Evolutionary conservation across 2,329 filamentous ascomycete genomes (phyloP).

Genomic region (Periconia digitata): DNA sequence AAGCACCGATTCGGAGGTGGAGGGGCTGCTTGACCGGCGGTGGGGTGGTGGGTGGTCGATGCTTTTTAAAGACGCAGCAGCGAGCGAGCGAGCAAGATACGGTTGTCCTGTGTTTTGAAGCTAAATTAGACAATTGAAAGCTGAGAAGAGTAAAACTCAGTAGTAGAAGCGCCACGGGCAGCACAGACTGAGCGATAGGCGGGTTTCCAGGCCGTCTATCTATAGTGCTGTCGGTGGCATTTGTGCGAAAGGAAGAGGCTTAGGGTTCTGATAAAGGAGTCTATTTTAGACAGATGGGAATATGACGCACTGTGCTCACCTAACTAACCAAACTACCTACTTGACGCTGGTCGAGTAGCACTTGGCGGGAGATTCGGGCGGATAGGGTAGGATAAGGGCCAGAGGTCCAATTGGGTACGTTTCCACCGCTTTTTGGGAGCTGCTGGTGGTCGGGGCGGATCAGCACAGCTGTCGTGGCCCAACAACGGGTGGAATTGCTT

Average conservation of each 20-base stretch:
- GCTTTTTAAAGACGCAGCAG: not conserved
- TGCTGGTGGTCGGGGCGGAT: not conserved
- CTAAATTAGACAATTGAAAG: slow-evolving; percentile 4
- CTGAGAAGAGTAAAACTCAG: slow-evolving; percentile 2
- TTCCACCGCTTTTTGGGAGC: slow-evolving; percentile 34
- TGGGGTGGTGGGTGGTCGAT: not conserved
- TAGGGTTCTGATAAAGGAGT: not conserved
- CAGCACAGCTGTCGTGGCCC: not conserved
- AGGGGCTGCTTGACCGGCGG: not conserved
- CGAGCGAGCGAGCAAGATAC: not conserved
- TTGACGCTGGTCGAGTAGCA: slow-evolving; percentile 1
- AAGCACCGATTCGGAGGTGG: not conserved
- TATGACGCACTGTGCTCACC: slow-evolving; percentile 29
- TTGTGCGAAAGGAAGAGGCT: not conserved
- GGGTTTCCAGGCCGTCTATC: too few relatives aligned
- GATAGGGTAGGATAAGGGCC: slow-evolving; percentile 24
- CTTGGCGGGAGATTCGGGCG: not conserved
- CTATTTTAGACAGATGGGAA: slow-evolving; percentile 9
- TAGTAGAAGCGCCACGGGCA: not conserved
- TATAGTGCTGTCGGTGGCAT: not conserved
- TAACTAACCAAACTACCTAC: too few relatives aligned
- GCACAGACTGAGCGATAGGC: too few relatives aligned
- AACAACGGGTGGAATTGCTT: not conserved
- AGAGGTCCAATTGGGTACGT: slow-evolving; percentile 33
- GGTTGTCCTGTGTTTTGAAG: slow-evolving; percentile 1